Base-by-base conservation (phyloP, 2,329 filamentous ascomycete genomes). In the Fusarium sp. region DNA sequence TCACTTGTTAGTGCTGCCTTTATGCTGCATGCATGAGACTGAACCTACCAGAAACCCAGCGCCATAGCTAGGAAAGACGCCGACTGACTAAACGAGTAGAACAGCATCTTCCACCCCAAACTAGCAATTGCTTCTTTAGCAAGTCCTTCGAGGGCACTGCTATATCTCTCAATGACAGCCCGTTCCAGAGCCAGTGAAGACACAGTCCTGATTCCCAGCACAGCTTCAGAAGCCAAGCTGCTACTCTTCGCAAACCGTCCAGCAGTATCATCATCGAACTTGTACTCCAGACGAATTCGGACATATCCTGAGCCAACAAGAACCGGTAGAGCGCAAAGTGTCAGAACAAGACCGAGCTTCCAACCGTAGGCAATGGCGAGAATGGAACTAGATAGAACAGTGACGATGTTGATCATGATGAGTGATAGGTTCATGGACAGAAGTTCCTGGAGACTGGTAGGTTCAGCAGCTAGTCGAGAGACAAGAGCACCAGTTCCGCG, bases 361-460 rank as follows among this genome's bases (percentile, higher is more conserved):
- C 85, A 90, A 1, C 85, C 85, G 53, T 81, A 82, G 5, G 78
- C 82, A 12, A 90, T 80, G 8, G 84, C 84, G 3, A 90, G 78
- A 14, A 86, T 80, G 20, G 82, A 82, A 69, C 83, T 86, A 2
- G 85, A 83, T 3, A 87, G 14, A 1, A 89, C 72, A 44, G 85
- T 88, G 57, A 86, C 78, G 3, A 85, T 57, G 51, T 85, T 83
- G 69, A 87, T 83, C n/a, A 86, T 64, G 18, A 90, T 82, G 5
- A 89, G 75, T 4, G 81, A 82, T 14, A 88, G 63, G 67, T 87
- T 90, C 58, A 85, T 83, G 0, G 85, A 85, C 41, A 89, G 79
- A 1, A 90, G 79, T 63, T 89, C 87, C 57, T 88, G 84, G 4
- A 89, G 80, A 13, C 84, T 87, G 9, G 86, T 84, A 3, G 84